Percentiles rank a stretch among this genome's conserved stretches.
These are phyloP conservation scores for Dendrostoma leiphaemia DNA, from an alignment of 2,329 filamentous ascomycete species.

Conservation along the genomic window DNA sequence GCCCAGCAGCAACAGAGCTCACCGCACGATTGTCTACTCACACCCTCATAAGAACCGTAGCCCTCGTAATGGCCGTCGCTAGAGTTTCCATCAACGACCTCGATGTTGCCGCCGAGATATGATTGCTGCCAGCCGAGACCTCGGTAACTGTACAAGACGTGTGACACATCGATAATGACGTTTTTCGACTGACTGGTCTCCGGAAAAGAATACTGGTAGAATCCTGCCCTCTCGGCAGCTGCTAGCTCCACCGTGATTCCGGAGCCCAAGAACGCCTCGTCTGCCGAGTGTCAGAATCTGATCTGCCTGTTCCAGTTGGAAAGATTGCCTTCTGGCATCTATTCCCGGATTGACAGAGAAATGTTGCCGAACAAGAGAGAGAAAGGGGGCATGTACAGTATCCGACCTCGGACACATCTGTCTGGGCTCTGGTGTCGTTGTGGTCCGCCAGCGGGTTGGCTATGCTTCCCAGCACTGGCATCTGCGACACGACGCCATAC, in stretches of 20 bases:
- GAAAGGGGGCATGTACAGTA: too few relatives aligned
- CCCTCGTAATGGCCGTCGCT: constrained; percentile 55
- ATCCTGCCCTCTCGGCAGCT: constrained; percentile 53
- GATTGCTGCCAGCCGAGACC: constrained; percentile 60
- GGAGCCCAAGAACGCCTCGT: constrained; percentile 53
- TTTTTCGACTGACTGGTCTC: constrained; percentile 34
- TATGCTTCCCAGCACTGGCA: constrained; percentile 51
- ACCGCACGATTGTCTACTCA: constrained; percentile 24
- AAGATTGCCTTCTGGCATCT: too few relatives aligned
- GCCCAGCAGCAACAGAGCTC: neutral
- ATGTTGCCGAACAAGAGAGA: too few relatives aligned
- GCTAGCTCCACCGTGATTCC: constrained; percentile 57
- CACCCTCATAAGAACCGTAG: constrained; percentile 61
- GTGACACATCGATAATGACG: constrained; percentile 63
- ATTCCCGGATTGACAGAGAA: too few relatives aligned
- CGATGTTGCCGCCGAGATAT: constrained; percentile 60
- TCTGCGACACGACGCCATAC: constrained; percentile 64
- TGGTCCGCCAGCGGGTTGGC: constrained; percentile 54
- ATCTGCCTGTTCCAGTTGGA: too few relatives aligned
- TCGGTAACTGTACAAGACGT: constrained; percentile 62
- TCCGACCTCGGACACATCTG: constrained; percentile 55
- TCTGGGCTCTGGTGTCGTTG: constrained; percentile 50
- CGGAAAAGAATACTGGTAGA: constrained; percentile 63
- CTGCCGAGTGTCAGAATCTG: too few relatives aligned
- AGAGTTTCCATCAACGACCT: constrained; percentile 52